A percentile compares a stretch with the other conserved stretches of the same genome.
Evolutionary conservation across 2,329 filamentous ascomycete genomes (phyloP).

Genomic region (Oidium heveae): DNA sequence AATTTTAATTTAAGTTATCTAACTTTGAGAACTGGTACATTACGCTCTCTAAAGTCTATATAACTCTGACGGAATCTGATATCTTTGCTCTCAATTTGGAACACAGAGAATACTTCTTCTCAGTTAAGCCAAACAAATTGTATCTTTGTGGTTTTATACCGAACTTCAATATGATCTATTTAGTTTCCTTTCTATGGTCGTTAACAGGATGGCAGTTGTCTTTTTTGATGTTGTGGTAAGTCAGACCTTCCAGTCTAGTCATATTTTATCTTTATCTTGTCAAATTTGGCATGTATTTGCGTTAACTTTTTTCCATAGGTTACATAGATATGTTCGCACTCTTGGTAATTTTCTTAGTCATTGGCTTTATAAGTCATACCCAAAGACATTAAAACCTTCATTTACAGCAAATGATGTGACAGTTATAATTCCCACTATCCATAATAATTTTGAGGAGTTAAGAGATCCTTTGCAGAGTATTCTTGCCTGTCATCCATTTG

Average conservation of each 20-base stretch:
- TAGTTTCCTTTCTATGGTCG: neutral
- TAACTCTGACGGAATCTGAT: neutral
- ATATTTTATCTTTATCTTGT: neutral
- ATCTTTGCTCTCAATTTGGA: neutral
- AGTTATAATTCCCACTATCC: slow-evolving; percentile 80
- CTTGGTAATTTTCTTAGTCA: slow-evolving; percentile 68
- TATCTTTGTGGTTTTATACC: neutral
- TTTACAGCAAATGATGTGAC: slow-evolving; percentile 53
- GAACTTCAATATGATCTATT: neutral
- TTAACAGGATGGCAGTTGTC: neutral
- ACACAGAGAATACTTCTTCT: neutral
- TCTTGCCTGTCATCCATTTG: slow-evolving; percentile 39
- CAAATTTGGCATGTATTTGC: neutral
- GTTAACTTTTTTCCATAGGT: slow-evolving; percentile 22
- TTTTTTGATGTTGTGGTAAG: slow-evolving; percentile 1
- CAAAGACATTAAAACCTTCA: slow-evolving; percentile 55
- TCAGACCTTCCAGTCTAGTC: neutral
- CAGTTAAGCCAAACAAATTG: neutral
- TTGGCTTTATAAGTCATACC: slow-evolving; percentile 67
- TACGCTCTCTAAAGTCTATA: neutral
- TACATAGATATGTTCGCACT: slow-evolving; percentile 69
- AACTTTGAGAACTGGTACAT: neutral
- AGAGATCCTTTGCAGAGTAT: slow-evolving; percentile 59
- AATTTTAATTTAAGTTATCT: neutral
- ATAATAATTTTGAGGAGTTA: slow-evolving; percentile 64